phyloP scores from a whole-genome alignment of 371 early-diverging fungal genomes.

The Zopfochytrium polystomum region DNA sequence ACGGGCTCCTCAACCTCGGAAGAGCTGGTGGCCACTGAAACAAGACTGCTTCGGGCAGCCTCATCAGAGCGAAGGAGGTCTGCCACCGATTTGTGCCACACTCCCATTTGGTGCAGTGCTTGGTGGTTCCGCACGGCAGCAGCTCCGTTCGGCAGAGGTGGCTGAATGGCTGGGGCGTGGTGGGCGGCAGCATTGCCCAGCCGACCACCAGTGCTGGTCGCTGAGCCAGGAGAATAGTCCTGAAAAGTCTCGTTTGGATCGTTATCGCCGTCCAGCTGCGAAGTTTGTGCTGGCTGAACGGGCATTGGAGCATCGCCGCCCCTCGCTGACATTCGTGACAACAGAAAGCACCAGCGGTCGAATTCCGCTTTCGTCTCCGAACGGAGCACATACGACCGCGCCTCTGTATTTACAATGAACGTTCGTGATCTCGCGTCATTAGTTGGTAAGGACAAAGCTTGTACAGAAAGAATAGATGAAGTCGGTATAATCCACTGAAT shows the following conservation, averaged over 20 bases:
- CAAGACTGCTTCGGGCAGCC: slow-evolving; percentile 5
- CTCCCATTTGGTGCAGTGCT: slow-evolving; percentile 16
- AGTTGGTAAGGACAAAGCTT: slow-evolving; percentile 20
- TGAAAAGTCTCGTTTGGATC: background rate
- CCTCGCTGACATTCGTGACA: slow-evolving; percentile 16
- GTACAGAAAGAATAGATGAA: slow-evolving; percentile 22
- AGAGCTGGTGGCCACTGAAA: slow-evolving; percentile 6
- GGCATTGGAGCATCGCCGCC: slow-evolving; percentile 7
- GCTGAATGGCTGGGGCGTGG: background rate
- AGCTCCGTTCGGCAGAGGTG: background rate
- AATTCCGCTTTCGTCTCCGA: slow-evolving; percentile 31
- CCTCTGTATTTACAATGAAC: slow-evolving; percentile 31
- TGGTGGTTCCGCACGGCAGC: slow-evolving; percentile 12
- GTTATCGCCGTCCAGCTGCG: background rate
- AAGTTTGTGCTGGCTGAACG: background rate
- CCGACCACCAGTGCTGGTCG: too few species aligned
- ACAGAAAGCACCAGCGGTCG: slow-evolving; percentile 32
- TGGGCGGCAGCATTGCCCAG: background rate
- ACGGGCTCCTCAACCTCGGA: too few species aligned
- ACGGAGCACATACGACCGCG: slow-evolving; percentile 32
- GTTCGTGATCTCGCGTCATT: slow-evolving; percentile 30
- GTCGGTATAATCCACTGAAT: slow-evolving; percentile 38
- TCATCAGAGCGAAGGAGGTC: slow-evolving; percentile 19
- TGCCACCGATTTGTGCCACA: slow-evolving; percentile 16
- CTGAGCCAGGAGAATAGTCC: background rate